These are phyloP conservation scores for Sordariomycetes sp. DNA, from an alignment of 2,329 filamentous ascomycete species.

Conservation along the genomic window DNA sequence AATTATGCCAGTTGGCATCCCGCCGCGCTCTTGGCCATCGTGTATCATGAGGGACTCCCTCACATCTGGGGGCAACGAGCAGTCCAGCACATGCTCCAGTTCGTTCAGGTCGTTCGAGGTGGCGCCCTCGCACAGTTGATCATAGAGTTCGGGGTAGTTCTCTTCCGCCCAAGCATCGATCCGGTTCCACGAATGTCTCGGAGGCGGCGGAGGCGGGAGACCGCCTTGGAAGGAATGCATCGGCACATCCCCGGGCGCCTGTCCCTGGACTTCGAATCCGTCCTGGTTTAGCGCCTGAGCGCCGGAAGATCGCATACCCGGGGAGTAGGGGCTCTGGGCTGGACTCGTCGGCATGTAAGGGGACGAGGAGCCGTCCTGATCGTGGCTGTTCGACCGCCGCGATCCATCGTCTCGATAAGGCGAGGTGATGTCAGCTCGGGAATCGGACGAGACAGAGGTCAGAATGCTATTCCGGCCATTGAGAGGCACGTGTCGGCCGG, in stretches of 20 bases:
- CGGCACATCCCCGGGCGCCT: slow-evolving; percentile 73
- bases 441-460: slow-evolving; percentile 82
- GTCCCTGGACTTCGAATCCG: slow-evolving; percentile 59
- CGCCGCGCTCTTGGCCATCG: slow-evolving; percentile 94
- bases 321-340: slow-evolving; percentile 70
- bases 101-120: slow-evolving; percentile 95
- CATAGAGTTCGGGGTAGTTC: slow-evolving; percentile 87
- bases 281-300: slow-evolving; percentile 54
- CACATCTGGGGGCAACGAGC: slow-evolving; percentile 84
- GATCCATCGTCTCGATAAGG: slow-evolving; percentile 46
- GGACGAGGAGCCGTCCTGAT: slow-evolving; percentile 12
- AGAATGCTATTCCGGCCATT: slow-evolving; percentile 73
- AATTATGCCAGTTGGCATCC: slow-evolving; percentile 80
- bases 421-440: slow-evolving; percentile 70
- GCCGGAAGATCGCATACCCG: slow-evolving; percentile 72
- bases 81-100: slow-evolving; percentile 90
- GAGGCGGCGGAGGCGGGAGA: slow-evolving; percentile 77
- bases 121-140: slow-evolving; percentile 86
- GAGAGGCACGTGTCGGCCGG: slow-evolving; percentile 80
- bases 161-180: slow-evolving; percentile 93
- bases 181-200: slow-evolving; percentile 82
- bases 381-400: slow-evolving; percentile 46
- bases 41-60: slow-evolving; percentile 84
- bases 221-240: slow-evolving; percentile 96
- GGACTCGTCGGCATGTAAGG: slow-evolving; percentile 37